These are phyloP conservation scores for Phylloboletellus chloephorus DNA, from an alignment of 1,284 basidiomycete genomes.

Conservation along the genomic window DNA sequence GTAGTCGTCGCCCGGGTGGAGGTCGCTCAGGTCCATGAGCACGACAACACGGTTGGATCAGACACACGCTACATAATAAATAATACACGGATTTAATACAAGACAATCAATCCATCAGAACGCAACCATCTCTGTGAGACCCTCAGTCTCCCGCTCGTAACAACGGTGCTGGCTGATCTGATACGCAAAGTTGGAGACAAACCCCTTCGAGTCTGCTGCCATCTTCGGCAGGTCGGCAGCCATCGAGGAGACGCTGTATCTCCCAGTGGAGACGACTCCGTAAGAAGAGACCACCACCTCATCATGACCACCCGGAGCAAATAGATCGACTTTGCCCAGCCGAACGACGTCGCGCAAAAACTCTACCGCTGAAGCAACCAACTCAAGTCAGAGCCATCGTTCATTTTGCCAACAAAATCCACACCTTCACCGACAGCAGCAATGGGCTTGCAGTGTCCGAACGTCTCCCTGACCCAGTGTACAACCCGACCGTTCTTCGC, in stretches of 20 bases:
- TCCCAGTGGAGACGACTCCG: conserved; percentile 56
- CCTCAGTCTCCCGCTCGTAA: conserved; percentile 55
- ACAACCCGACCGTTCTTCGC: conserved; percentile 51
- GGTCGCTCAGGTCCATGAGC: conserved; percentile 61
- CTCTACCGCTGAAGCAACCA: conserved; percentile 37
- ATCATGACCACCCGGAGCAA: conserved; percentile 30
- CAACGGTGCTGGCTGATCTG: conserved; percentile 62
- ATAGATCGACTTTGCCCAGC: conserved; percentile 43
- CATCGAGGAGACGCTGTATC: conserved; percentile 39
- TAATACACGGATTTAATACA: conserved; percentile 12
- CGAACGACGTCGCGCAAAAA: conserved; percentile 45
- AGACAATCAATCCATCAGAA: conserved; percentile 36
- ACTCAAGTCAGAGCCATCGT: conserved; percentile 1
- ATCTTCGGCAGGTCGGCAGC: conserved; percentile 42
- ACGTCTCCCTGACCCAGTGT: conserved; percentile 74
- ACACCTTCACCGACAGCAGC: conserved; percentile 64
- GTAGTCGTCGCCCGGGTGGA: conserved; percentile 75
- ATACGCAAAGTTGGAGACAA: conserved; percentile 53
- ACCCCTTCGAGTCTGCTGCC: conserved; percentile 43
- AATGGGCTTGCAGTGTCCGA: conserved; percentile 74
- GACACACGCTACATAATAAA: too few relatives aligned
- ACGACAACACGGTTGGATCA: too few relatives aligned
- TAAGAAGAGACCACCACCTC: conserved; percentile 48
- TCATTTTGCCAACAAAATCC: neutral
- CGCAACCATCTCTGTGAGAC: conserved; percentile 49